Evolutionary conservation across 495 filamentous ascomycete species (phyloP).

Genomic region (Sabuloglossum arenarium): DNA sequence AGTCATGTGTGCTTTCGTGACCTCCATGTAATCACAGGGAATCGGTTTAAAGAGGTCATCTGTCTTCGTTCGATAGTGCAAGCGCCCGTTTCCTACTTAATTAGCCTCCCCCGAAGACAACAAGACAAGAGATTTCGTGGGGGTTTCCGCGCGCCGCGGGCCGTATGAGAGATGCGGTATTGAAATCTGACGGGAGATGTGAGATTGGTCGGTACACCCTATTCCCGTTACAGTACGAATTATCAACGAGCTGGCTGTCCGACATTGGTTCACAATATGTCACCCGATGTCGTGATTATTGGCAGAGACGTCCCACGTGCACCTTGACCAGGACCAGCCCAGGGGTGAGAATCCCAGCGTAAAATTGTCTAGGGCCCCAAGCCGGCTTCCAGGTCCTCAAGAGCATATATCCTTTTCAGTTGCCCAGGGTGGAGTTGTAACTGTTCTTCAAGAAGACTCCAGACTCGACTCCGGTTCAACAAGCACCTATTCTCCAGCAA

Average conservation of each 20-base stretch:
- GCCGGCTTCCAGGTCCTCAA: too few species aligned
- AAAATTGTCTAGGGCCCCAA: not conserved
- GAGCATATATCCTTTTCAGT: too few species aligned
- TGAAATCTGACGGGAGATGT: not conserved
- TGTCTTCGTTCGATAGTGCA: not conserved
- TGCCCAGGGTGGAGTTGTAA: not conserved
- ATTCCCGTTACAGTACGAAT: not conserved
- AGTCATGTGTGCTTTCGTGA: not conserved
- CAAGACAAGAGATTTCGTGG: not conserved
- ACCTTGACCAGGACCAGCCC: not conserved
- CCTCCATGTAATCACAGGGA: not conserved
- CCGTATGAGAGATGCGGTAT: not conserved
- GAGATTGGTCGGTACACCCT: not conserved
- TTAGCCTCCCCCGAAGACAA: not conserved
- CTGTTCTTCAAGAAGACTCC: not conserved
- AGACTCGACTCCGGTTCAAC: not conserved
- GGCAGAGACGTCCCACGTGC: not conserved
- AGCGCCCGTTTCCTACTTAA: not conserved
- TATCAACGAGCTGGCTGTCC: not conserved
- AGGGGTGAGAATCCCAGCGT: not conserved
- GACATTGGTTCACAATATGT: not conserved
- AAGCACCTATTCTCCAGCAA: not conserved
- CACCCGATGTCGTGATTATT: slow-evolving; percentile 1
- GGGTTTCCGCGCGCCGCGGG: not conserved
- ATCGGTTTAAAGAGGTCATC: not conserved